Evolutionary conservation across 257 asterid species (phyloP), one percentile per base, ranked within the genome.

Genomic region (Penstemon barbatus): DNA sequence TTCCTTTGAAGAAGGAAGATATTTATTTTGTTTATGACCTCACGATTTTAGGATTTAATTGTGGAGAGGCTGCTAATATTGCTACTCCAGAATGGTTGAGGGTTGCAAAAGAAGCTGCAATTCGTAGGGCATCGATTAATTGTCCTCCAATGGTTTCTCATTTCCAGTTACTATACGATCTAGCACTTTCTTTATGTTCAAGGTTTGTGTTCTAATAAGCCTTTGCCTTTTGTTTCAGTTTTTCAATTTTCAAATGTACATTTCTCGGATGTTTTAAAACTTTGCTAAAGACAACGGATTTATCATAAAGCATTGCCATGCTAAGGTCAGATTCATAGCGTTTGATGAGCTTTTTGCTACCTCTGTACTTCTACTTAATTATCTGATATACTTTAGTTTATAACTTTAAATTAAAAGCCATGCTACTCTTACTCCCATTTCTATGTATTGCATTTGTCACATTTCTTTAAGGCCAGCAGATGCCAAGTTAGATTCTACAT

Each of bases 81-180:
- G 96, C 98, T 71, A 94, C 99, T 63, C 99, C 99, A 68, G 99
- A 81, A 80, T 94, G 99, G 99, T 78, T 94, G 86, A 86, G 85
- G 80, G 83, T 87, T 77, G 99, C 99, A 66, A 89, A 83, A 82
- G 98, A 94, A 65, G 99, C 99, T 70, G 99, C 98, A 63, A 74
- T 94, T 70, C 95, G 98, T 65, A 91, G 99, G 84, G 99, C 99
- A 66, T 92, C 98, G 68, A 89, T 79, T 72, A 91, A 94, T 83
- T 84, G 89, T 73, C 88, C 99, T 76, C 98, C 99, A 8, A 91
- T 94, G 99, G 97, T 94, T 79, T 94, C 99, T 61, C 99, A 94
- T 82, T 89, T 83, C 82, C 99, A 94, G 82, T 80, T 94, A 75
- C 89, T 91, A 69, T 94, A 94, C 64, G 99, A 94, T 61, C 89